These are phyloP conservation scores for Diaporthe citriasiana DNA, from an alignment of 2,329 filamentous ascomycete genomes.

Conservation along the genomic window DNA sequence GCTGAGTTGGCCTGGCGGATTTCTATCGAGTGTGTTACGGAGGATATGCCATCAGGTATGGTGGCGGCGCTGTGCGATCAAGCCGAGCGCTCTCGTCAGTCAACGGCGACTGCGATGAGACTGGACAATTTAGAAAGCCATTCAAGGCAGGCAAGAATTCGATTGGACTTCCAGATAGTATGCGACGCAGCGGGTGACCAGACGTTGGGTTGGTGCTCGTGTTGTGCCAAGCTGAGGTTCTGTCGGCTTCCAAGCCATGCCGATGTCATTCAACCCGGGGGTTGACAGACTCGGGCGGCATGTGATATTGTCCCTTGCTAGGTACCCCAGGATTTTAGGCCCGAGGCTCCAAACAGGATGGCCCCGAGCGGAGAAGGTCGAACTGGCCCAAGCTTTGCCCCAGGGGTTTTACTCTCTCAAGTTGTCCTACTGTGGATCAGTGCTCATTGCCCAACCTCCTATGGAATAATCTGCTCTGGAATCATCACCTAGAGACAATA, in stretches of 20 bases:
- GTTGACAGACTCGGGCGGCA: constrained; percentile 16
- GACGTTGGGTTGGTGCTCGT: neutral
- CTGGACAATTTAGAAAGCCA: neutral
- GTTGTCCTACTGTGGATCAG: too few species aligned
- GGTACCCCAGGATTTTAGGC: constrained; percentile 18
- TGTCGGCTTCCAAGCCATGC: constrained; percentile 15
- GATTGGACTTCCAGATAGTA: neutral
- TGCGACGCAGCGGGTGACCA: neutral
- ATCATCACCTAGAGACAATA: too few species aligned
- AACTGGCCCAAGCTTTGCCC: constrained; percentile 12
- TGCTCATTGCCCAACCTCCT: too few species aligned
- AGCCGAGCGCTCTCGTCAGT: neutral
- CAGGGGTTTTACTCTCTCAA: neutral
- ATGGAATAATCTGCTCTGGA: too few species aligned
- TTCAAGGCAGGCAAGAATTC: neutral
- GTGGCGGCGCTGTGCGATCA: constrained; percentile 30
- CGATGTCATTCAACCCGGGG: constrained; percentile 18
- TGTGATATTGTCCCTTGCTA: constrained; percentile 34
- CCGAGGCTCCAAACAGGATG: constrained; percentile 26
- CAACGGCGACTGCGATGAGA: neutral
- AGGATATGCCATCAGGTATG: constrained; percentile 21
- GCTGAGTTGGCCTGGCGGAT: constrained; percentile 39
- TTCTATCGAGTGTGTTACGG: constrained; percentile 14
- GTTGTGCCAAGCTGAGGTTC: constrained; percentile 36
- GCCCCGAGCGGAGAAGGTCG: constrained; percentile 20